Base-by-base conservation (phyloP, 2,329 filamentous ascomycete genomes). In the Incumbomyces delicatus region DNA sequence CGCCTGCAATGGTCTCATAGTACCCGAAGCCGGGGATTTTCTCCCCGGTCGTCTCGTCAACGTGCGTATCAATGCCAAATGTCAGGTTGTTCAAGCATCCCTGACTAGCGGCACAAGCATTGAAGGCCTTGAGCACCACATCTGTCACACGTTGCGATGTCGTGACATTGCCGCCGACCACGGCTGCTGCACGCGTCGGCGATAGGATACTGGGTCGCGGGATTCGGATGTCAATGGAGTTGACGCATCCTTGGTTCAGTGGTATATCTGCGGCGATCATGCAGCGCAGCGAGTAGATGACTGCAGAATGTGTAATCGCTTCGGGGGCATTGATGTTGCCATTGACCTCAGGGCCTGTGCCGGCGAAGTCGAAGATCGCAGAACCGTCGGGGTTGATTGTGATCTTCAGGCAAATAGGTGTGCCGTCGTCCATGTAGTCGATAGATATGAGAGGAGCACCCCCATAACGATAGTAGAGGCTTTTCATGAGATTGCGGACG, bases 381-480 rank as follows among this genome's bases (percentile, higher is more conserved):
- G 85, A 82, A 13, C 85, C 87, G 35, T 80, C 72, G 2, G 76
- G 75, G 58, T 90, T 78, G 53, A 94, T 92, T 1, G 78, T 81
- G 8, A 94, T 75, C 51, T 80, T 83, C 5, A 94, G 73, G 42
- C 75, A 71, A 57, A 94, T 90, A 0, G 85, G 84, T 7, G 77
- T 85, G 22, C 87, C 87, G 57, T 94, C 87, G 57, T 94, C 87
- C 85, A 94, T 92, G 67, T 81, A 87, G 59, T 94, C 87, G 1
- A 81, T 71, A 0, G 87, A 83, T 6, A 77, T 74, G 0, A 94
- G 74, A 13, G 84, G 22, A 4, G 4, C 78, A 2, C 82, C 81
- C 53, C 79, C 74, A 54, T 87, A 86, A 20, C 78, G 74, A 51
- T 75, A 75, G 58, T 79, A 74, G n/a, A 90, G 80, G 2, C 77